Conservation (phyloP, 768 basidiomycete genomes). For the Macrolepiota albuminosa region DNA sequence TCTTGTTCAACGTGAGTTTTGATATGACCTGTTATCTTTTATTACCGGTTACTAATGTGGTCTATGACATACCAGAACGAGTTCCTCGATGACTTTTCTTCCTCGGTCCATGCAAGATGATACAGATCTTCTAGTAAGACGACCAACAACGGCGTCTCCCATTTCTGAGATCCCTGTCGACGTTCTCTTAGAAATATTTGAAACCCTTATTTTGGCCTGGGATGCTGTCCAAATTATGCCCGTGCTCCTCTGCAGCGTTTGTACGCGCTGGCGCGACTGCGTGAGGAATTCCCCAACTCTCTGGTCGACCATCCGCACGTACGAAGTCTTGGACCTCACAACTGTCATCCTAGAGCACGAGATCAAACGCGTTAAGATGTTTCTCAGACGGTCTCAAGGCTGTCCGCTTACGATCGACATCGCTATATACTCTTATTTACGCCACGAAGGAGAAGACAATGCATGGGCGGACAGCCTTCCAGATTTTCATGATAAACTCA, state of each 20-base stretch:
- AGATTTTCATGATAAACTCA: neutral
- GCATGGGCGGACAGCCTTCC: neutral
- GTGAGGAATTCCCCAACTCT: neutral
- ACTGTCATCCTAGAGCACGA: neutral
- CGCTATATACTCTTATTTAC: neutral
- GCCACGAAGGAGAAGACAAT: neutral
- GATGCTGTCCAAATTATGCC: neutral
- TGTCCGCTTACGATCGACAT: neutral
- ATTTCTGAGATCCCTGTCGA: neutral
- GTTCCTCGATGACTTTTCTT: neutral
- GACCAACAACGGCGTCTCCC: neutral
- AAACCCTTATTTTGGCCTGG: neutral
- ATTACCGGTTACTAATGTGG: neutral
- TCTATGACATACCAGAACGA: neutral
- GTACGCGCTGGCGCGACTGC: constrained; percentile 1
- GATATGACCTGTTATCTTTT: neutral
- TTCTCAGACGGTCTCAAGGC: neutral
- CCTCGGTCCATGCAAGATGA: neutral
- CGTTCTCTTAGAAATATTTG: constrained; percentile 2
- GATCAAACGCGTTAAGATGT: neutral
- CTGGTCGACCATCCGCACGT: neutral
- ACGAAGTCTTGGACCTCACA: neutral
- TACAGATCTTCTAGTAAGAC: neutral
- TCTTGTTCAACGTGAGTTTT: neutral
- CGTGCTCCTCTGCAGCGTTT: constrained; percentile 1